These are phyloP conservation scores for Penicillium roqueforti DNA, from an alignment of 495 filamentous ascomycete genomes.

Conservation along the genomic window DNA sequence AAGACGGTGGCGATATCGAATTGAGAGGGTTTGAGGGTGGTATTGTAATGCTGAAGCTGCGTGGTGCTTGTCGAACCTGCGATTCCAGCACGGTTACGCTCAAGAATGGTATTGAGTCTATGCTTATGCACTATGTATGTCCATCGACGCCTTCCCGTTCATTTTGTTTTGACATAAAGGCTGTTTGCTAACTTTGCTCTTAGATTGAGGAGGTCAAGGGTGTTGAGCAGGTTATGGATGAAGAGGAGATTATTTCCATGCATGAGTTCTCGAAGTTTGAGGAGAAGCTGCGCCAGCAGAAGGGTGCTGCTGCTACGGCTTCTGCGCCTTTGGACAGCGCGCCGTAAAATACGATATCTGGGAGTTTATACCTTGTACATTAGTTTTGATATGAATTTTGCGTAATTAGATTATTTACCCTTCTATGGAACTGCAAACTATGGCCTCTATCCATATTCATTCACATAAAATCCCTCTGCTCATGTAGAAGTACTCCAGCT, in stretches of 20 bases:
- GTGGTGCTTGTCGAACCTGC: constrained; percentile 91
- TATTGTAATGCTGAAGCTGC: constrained; percentile 77
- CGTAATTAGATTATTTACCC: background rate
- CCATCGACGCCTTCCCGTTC: background rate
- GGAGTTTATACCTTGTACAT: constrained; percentile 4
- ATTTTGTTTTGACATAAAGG: background rate
- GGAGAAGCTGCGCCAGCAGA: constrained; percentile 81
- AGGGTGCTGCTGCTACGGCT: constrained; percentile 52
- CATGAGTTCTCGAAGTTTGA: constrained; percentile 94
- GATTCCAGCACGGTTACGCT: constrained; percentile 93
- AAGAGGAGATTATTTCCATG: constrained; percentile 87
- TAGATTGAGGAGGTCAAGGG: constrained; percentile 95
- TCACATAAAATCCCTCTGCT: too few relatives aligned
- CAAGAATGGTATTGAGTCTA: constrained; percentile 95
- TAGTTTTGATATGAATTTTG: background rate
- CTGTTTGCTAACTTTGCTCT: constrained; percentile 27
- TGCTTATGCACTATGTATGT: constrained; percentile 82
- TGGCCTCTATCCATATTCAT: too few relatives aligned
- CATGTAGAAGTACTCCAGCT: background rate
- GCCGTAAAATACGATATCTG: constrained; percentile 22
- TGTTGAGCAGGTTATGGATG: constrained; percentile 84
- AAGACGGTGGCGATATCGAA: constrained; percentile 97
- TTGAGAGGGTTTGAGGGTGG: constrained; percentile 85
- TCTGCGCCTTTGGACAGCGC: constrained; percentile 62
- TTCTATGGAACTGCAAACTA: too few relatives aligned